phyloP scores from a whole-genome alignment of 2,329 filamentous ascomycete genomes.

The Hyphodiscus sp. region DNA sequence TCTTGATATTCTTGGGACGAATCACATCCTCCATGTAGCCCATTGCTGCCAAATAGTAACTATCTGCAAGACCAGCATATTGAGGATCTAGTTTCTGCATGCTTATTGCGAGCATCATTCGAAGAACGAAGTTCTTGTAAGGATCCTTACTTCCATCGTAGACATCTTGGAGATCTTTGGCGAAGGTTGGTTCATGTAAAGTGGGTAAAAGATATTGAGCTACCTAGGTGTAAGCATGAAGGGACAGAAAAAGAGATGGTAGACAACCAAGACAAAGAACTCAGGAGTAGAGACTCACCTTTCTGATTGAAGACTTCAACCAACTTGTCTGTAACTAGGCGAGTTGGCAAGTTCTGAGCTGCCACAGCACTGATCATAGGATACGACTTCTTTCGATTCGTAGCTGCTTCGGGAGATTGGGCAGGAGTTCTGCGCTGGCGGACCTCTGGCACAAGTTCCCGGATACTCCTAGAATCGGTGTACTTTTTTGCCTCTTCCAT shows the following conservation, averaged over 20 bases:
- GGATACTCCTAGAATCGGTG: slow-evolving; percentile 84
- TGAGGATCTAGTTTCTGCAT: slow-evolving; percentile 85
- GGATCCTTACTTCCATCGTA: slow-evolving; percentile 70
- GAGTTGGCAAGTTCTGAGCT: slow-evolving; percentile 67
- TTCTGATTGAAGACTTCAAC: slow-evolving; percentile 82
- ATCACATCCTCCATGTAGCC: slow-evolving; percentile 77
- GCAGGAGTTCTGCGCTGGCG: slow-evolving; percentile 59
- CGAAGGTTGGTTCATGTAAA: slow-evolving; percentile 76
- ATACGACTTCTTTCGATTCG: slow-evolving; percentile 73
- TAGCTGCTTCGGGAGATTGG: slow-evolving; percentile 50
- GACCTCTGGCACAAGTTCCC: slow-evolving; percentile 78
- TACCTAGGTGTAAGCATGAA: slow-evolving; percentile 32
- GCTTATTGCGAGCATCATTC: slow-evolving; percentile 91
- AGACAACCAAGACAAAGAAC: neutral
- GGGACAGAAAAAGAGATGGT: neutral
- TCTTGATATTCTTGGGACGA: slow-evolving; percentile 81
- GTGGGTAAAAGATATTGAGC: slow-evolving; percentile 85
- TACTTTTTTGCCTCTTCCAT: slow-evolving; percentile 97
- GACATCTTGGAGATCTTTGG: slow-evolving; percentile 70
- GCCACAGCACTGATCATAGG: slow-evolving; percentile 83
- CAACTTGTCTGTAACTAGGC: slow-evolving; percentile 68
- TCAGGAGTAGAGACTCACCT: slow-evolving; percentile 42
- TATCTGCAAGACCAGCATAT: slow-evolving; percentile 90
- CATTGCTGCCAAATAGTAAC: slow-evolving; percentile 88
- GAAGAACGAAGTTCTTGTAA: slow-evolving; percentile 80